These are phyloP conservation scores for Cardamine occulta DNA, from an alignment of 345 rosid genomes.

Conservation along the genomic window DNA sequence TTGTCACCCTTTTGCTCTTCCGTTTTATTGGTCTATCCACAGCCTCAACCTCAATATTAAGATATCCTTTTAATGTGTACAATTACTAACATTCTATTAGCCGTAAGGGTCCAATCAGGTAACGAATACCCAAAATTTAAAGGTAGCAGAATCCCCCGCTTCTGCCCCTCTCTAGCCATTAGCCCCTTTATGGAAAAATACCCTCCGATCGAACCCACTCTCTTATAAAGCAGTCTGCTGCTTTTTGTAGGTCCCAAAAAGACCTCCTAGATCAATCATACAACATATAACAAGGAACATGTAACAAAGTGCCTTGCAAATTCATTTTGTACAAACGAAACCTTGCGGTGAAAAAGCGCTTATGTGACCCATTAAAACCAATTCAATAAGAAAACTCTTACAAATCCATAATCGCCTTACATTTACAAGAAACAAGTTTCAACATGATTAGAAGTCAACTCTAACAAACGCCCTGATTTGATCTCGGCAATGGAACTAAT, in stretches of 20 bases:
- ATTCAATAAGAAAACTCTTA: not conserved
- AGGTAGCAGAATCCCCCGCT: not conserved
- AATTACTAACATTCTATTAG: not conserved
- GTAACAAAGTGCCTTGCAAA: not conserved
- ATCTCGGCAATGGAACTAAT: slow-evolving; percentile 35
- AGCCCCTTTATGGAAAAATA: not conserved
- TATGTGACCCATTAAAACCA: not conserved
- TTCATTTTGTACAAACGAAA: not conserved
- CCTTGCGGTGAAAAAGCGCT: not conserved
- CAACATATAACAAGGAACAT: not conserved
- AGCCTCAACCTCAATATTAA: not conserved
- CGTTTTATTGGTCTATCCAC: not conserved
- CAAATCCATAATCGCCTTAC: slow-evolving; percentile 6
- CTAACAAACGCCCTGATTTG: slow-evolving; percentile 38
- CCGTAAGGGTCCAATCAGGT: not conserved
- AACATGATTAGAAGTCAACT: slow-evolving; percentile 28
- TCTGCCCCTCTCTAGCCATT: not conserved
- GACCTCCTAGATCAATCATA: not conserved
- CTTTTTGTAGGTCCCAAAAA: not conserved
- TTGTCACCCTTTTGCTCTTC: slow-evolving; percentile 11
- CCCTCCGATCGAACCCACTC: not conserved
- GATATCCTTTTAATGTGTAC: not conserved
- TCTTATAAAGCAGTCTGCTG: not conserved
- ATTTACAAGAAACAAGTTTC: slow-evolving; percentile 34
- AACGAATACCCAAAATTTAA: not conserved